Percentiles rank a stretch among this genome's conserved stretches.
Conservation (phyloP, 2,329 filamentous ascomycete genomes). For the Clonostachys solani region DNA sequence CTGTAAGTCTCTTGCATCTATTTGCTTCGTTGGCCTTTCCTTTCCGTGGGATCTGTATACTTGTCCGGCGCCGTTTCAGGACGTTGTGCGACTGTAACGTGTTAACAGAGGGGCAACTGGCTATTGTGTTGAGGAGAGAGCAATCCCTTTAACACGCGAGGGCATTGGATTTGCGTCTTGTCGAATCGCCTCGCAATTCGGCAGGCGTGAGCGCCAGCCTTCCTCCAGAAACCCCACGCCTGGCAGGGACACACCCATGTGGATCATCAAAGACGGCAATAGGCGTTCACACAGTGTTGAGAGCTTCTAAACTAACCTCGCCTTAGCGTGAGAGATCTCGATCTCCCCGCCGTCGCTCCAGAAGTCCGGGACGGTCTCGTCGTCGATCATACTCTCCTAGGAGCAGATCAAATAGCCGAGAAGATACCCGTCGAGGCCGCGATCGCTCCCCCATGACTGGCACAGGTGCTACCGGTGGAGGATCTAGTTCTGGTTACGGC, state of each 20-base stretch:
- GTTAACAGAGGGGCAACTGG: no score
- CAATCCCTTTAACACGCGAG: background rate
- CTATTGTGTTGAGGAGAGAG: background rate
- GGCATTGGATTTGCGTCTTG: no score
- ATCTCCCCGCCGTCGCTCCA: slow-evolving; percentile 77
- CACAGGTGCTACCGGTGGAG: slow-evolving; percentile 64
- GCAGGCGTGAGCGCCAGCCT: background rate
- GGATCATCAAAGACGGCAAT: background rate
- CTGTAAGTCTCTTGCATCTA: background rate
- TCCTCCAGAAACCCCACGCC: background rate
- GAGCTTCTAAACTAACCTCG: slow-evolving; percentile 11
- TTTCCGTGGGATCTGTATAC: no score
- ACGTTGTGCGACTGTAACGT: no score
- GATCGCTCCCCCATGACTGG: slow-evolving; percentile 84
- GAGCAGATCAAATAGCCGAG: slow-evolving; percentile 70
- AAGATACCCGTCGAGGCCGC: slow-evolving; percentile 71
- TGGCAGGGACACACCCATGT: background rate
- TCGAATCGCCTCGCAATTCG: no score
- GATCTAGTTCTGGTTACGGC: slow-evolving; percentile 63
- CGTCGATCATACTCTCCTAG: slow-evolving; percentile 77
- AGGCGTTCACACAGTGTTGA: slow-evolving; percentile 9
- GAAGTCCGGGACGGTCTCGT: slow-evolving; percentile 70
- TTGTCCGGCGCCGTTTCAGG: no score
- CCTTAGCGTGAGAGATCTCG: slow-evolving; percentile 78
- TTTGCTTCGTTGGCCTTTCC: no score